A percentile compares a stretch with the other conserved stretches of the same genome.
These are phyloP conservation scores for Ettlia oleoabundans DNA, from an alignment of 139 green algal species.

Conservation along the genomic window DNA sequence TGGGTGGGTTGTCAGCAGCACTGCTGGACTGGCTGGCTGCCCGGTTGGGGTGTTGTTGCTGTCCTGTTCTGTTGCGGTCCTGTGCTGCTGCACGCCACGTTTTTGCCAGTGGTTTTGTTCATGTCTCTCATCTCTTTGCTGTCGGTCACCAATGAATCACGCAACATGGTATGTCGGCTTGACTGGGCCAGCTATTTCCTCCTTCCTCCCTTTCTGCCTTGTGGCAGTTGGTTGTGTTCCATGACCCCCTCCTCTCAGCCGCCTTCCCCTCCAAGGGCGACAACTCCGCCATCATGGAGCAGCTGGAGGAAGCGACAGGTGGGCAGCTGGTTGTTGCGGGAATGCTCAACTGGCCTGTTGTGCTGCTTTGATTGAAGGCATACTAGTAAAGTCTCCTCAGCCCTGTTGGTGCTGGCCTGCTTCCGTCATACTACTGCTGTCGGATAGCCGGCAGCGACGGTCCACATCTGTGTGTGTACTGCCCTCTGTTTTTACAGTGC, in stretches of 20 bases:
- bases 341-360: not conserved
- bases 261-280: not conserved
- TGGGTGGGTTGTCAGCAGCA: too few species aligned
- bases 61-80: too few species aligned
- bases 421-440: not conserved
- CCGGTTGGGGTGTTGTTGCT: not conserved
- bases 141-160: too few species aligned
- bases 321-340: not conserved
- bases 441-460: too few species aligned
- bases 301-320: conserved; percentile 1
- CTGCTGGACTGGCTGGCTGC: too few species aligned
- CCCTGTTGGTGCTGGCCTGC: not conserved
- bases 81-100: too few species aligned
- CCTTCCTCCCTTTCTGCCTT: not conserved
- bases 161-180: too few species aligned
- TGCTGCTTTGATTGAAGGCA: too few species aligned
- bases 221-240: conserved; percentile 39
- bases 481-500: not conserved
- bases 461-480: not conserved
- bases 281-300: not conserved
- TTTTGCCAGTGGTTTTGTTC: too few species aligned
- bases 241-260: conserved; percentile 6
- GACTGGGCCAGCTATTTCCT: too few species aligned
- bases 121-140: too few species aligned
- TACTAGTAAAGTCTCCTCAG: too few species aligned